Conservation (phyloP, 2,329 filamentous ascomycete species). For the Aspergillus jensenii region DNA sequence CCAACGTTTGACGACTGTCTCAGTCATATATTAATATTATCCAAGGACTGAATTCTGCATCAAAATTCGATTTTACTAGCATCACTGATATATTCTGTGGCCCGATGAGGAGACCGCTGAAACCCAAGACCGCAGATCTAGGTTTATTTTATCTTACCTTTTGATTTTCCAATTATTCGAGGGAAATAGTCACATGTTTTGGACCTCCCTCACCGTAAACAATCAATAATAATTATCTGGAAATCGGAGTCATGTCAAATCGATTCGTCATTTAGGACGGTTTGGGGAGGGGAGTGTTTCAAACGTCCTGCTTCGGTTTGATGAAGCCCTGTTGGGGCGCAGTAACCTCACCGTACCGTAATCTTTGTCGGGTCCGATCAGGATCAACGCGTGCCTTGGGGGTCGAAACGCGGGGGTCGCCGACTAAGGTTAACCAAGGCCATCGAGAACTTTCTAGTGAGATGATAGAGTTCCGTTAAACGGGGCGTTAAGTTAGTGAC, state of each 20-base stretch:
- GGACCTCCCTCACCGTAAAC: too few relatives aligned
- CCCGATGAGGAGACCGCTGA: too few relatives aligned
- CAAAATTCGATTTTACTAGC: too few relatives aligned
- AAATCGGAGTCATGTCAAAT: neutral
- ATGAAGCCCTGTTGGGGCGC: neutral
- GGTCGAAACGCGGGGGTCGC: neutral
- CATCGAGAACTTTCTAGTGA: slow-evolving; percentile 3
- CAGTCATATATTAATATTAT: too few relatives aligned
- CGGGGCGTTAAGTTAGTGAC: neutral
- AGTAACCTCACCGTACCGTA: neutral
- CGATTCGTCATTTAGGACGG: neutral
- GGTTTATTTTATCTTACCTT: too few relatives aligned
- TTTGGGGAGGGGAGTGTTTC: neutral
- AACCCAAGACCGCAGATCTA: too few relatives aligned
- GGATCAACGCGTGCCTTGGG: neutral
- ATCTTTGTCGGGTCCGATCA: neutral
- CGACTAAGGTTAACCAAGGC: neutral
- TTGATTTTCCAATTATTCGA: too few relatives aligned
- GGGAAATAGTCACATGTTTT: too few relatives aligned
- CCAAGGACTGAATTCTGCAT: too few relatives aligned
- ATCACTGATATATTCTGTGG: too few relatives aligned
- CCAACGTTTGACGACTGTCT: too few relatives aligned
- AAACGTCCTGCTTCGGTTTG: neutral
- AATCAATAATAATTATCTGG: neutral
- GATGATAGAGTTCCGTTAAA: neutral